These are phyloP conservation scores for Metschnikowia kunwiensis DNA, from an alignment of 805 yeast genomes.

Conservation along the genomic window DNA sequence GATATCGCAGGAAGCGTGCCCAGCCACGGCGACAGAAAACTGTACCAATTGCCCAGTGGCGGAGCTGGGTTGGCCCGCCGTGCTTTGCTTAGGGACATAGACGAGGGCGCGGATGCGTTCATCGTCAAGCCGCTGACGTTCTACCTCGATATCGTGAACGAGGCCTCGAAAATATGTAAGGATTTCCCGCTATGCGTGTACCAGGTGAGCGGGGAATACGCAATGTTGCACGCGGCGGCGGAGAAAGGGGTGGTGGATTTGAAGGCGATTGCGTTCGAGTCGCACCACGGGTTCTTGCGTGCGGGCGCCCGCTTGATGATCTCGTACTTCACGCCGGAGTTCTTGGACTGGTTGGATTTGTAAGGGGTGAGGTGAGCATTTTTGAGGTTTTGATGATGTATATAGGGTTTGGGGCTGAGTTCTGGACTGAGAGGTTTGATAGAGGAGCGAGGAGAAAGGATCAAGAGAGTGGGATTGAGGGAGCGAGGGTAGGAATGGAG, in stretches of 20 bases:
- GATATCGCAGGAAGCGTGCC: constrained; percentile 96
- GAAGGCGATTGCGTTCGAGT: constrained; percentile 76
- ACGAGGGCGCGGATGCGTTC: constrained; percentile 93
- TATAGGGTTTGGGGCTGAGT: too few relatives aligned
- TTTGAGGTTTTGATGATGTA: constrained; percentile 1
- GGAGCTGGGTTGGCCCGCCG: constrained; percentile 93
- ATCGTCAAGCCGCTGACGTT: constrained; percentile 96
- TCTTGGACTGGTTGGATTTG: constrained; percentile 79
- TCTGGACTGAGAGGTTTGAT: too few relatives aligned
- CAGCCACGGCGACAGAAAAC: constrained; percentile 83
- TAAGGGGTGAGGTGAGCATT: background rate
- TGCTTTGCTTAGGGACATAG: constrained; percentile 80
- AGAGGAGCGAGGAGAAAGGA: too few relatives aligned
- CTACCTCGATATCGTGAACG: constrained; percentile 85
- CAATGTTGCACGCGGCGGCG: constrained; percentile 98
- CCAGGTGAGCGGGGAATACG: constrained; percentile 96
- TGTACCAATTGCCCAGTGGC: constrained; percentile 90
- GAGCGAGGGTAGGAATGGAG: too few relatives aligned
- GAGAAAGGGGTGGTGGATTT: constrained; percentile 90
- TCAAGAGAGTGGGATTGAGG: too few relatives aligned
- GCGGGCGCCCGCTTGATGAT: constrained; percentile 95
- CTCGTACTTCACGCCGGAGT: constrained; percentile 92
- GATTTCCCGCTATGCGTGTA: constrained; percentile 92
- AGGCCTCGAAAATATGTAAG: constrained; percentile 75
- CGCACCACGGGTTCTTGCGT: constrained; percentile 86